Evolutionary conservation across 768 basidiomycete genomes (phyloP), one percentile per base, ranked within the genome.

Genomic region (Grammothele lineata): DNA sequence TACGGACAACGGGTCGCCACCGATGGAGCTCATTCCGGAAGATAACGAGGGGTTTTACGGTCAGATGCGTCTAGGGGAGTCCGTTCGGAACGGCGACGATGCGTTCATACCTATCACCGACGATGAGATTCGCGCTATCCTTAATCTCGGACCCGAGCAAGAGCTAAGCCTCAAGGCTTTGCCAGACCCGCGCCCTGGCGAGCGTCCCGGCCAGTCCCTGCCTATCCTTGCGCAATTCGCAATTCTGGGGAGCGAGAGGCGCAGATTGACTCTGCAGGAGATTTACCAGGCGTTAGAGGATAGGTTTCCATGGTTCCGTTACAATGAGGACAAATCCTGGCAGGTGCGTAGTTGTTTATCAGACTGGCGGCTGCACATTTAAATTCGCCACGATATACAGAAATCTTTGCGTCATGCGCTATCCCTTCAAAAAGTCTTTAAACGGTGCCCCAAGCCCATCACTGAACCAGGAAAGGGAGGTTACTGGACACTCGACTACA

Each of bases 391-490:
- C 6, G 17, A 33, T 18, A 14, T 26, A 23, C n/a, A 77, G 76
- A 74, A 72, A 43, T 78, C 76, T 1, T 75, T 78, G 19, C 65
- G 76, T 1, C 76, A 78, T 45, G 78, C 72, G 40, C 60, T 78
- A 0, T 78, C 76, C 4, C 49, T 78, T 15, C 72, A 76, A 49
- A 73, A 77, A 35, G 72, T 77, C n/a, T 87, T 88, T 62, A 57
- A 62, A 15, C 70, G 72, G n/a, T 65, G 72, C 1, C 66, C 70
- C 1, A 73, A 84, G 10, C 80, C 82, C 0, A 76, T 84, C 43
- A 81, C 78, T 0, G 82, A 85, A 55, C 83, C 83, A 0, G 84
- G 85, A 0, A 85, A 85, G 53, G 85, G 85, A 1, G 73, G 68
- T 32, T 86, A 85, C 54, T 86, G 84, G 84, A 59, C 59, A 26